Evolutionary conservation across 2,329 filamentous ascomycete species (phyloP), one percentile per base, ranked within the genome.

Genomic region (Ceratocystis papillata): DNA sequence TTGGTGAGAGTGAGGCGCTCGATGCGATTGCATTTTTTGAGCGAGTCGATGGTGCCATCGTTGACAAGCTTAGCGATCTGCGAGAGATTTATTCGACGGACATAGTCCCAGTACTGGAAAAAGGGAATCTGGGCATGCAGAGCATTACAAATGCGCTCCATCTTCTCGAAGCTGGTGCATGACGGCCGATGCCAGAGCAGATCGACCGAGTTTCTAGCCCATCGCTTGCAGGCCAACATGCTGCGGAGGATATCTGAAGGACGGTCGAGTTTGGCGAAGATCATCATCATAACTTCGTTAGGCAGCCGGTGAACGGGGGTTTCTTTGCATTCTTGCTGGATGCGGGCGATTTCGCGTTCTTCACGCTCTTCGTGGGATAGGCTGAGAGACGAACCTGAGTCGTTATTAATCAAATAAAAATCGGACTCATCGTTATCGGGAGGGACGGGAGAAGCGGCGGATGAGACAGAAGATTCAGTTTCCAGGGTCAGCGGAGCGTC

Each of bases 171-270:
- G 71, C 86, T 90, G 72, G 88, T 91, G 77, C 94, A 97, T 33
- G 90, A 86, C 1, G 94, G 94, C 48, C 94, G 84, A 75, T 96
- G 92, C 94, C 94, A 99, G 25, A 99, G 81, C 70, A 96, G 82
- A 69, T 94, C 93, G 70, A 97, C 94, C 63, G 89, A 87, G 73
- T 96, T 96, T 69, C 88, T 82, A 33, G 94, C 89, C 94, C 94
- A 99, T 69, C 87, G 85, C 76, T 91, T 92, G 73, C 87, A 96
- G n/a, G 96, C 92, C 70, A 94, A 80, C 89, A 97, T 92, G 76
- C 89, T 95, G 76, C 86, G 87, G 70, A 90, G 83, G 71, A 96
- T 82, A 73, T 99, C 93, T 57, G 80, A 78, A 1, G 91, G 83
- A 12, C 83, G 84, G 72, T 81, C 86, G 67, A 99, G 83, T 75